Base-by-base conservation (phyloP, 441 rosid genomes). In the Corymbia citriodora region DNA sequence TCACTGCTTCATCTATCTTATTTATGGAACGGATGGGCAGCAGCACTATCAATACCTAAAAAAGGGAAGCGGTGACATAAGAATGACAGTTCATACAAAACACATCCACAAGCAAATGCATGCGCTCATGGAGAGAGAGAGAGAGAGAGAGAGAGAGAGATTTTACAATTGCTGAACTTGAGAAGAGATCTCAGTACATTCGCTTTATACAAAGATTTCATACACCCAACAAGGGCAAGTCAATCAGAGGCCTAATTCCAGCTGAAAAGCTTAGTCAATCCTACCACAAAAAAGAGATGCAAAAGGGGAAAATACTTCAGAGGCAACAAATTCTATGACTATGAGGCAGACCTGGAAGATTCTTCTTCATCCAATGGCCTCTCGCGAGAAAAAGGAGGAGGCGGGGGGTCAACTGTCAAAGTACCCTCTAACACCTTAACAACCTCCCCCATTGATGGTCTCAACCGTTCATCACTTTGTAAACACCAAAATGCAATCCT, bases 401-500 rank as follows among this genome's bases (percentile, higher is more conserved):
- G 99, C 0, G 99, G 94, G 15, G 95, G 96, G 92, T 97, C 99
- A 49, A 96, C 98, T 3, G 94, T 88, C 93, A 95, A 87, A 83
- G 96, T 93, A 16, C 99, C 99, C 91, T 96, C 98, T 90, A 97
- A 88, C 86, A 96, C 98, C 92, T 94, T 96, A 87, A 96, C 95
- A 50, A 94, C 96, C 94, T 97, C 98, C 2, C 92, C 95, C 97
- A 96, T 96, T 2, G 97, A 94, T 57, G 99, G 99, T 91, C 97
- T 97, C 93, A 95, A 81, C 12, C 96, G 93, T 88, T 92, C 94
- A 87, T 97, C 96, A 1, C 10, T 88, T 88, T 97, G 99, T 92
- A 96, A 95, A 91, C 99, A 97, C 99, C 99, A 97, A 87, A 96
- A 97, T 55, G 94, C 92, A 55, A 94, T 96, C 91, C 98, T 95